A percentile compares a stretch with the other conserved stretches of the same genome.
Conservation (phyloP, 192 early-diverging fungal species). For the Backusella tarrabulga region DNA sequence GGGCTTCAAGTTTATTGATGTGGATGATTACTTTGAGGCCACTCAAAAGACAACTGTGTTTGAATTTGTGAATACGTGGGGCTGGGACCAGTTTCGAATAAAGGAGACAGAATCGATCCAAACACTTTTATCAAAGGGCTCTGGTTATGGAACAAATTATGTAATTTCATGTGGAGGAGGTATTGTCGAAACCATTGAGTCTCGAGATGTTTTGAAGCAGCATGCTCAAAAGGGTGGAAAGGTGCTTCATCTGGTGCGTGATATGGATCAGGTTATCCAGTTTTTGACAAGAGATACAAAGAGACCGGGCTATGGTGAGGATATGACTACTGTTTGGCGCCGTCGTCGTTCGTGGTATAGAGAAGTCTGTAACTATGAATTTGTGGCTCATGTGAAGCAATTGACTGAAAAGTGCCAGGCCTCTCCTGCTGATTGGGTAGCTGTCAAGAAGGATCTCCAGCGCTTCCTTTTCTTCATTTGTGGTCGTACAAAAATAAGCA, state of each 20-base stretch:
- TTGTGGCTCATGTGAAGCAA: slow-evolving; percentile 48
- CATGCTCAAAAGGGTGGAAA: slow-evolving; percentile 56
- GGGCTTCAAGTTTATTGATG: slow-evolving; percentile 79
- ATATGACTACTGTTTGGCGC: slow-evolving; percentile 76
- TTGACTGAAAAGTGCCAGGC: slow-evolving; percentile 37
- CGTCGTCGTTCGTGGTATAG: slow-evolving; percentile 76
- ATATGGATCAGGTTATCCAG: slow-evolving; percentile 75
- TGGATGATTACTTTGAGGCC: slow-evolving; percentile 82
- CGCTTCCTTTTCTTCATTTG: slow-evolving; percentile 68
- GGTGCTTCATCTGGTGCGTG: slow-evolving; percentile 80
- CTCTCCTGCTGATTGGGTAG: slow-evolving; percentile 59
- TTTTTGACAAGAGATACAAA: slow-evolving; percentile 80
- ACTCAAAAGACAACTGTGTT: slow-evolving; percentile 71
- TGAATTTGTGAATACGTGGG: slow-evolving; percentile 70
- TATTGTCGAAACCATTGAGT: slow-evolving; percentile 81
- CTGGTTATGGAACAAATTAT: slow-evolving; percentile 53
- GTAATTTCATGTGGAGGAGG: slow-evolving; percentile 95
- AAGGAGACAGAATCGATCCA: slow-evolving; percentile 72
- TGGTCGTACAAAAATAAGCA: slow-evolving; percentile 31
- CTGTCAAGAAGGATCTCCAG: slow-evolving; percentile 73
- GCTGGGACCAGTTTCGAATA: slow-evolving; percentile 86
- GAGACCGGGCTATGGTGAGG: slow-evolving; percentile 81
- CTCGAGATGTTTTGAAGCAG: slow-evolving; percentile 60
- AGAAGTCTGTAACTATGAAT: slow-evolving; percentile 82
- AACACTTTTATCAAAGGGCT: slow-evolving; percentile 49